Evolutionary conservation across 805 yeast species (phyloP).

Genomic region (Wickerhamiella azymoides): DNA sequence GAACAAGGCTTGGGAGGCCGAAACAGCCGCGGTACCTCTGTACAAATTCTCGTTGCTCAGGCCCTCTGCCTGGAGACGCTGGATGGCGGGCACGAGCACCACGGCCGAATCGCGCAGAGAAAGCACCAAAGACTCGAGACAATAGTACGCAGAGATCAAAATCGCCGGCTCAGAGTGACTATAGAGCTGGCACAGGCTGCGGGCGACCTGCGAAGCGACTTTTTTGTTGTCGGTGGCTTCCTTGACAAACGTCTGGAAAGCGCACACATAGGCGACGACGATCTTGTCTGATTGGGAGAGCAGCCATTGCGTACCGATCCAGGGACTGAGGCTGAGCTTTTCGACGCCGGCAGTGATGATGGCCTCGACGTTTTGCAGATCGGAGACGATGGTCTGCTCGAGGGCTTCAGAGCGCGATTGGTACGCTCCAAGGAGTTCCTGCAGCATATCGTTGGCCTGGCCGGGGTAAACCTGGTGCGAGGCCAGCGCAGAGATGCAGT

Average conservation of each 20-base stretch:
- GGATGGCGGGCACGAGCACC: constrained; percentile 12
- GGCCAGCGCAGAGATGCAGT: constrained; percentile 54
- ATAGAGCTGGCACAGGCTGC: constrained; percentile 11
- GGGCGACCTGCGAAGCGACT: constrained; percentile 12
- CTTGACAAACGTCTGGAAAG: constrained; percentile 15
- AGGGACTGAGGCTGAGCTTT: constrained; percentile 11
- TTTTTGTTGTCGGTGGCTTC: constrained; percentile 5
- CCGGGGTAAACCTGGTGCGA: constrained; percentile 74
- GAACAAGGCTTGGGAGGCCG: constrained; percentile 10
- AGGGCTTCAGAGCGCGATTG: constrained; percentile 3
- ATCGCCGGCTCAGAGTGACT: constrained; percentile 7
- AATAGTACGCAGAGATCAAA: constrained; percentile 16
- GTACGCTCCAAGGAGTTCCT: constrained; percentile 37
- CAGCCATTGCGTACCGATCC: constrained; percentile 24
- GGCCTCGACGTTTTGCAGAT: constrained; percentile 17
- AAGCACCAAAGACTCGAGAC: constrained; percentile 9
- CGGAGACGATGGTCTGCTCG: constrained; percentile 12
- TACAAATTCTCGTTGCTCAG: background rate
- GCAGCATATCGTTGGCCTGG: constrained; percentile 70
- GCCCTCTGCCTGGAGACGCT: constrained; percentile 5
- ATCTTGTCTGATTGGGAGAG: constrained; percentile 10
- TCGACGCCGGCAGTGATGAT: constrained; percentile 14
- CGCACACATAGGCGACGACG: constrained; percentile 10
- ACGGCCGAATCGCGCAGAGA: constrained; percentile 4
- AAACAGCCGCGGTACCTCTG: background rate